A percentile compares a stretch with the other conserved stretches of the same genome.
phyloP scores from a whole-genome alignment of 345 rosid genomes.

The Rhizophora mangle region DNA sequence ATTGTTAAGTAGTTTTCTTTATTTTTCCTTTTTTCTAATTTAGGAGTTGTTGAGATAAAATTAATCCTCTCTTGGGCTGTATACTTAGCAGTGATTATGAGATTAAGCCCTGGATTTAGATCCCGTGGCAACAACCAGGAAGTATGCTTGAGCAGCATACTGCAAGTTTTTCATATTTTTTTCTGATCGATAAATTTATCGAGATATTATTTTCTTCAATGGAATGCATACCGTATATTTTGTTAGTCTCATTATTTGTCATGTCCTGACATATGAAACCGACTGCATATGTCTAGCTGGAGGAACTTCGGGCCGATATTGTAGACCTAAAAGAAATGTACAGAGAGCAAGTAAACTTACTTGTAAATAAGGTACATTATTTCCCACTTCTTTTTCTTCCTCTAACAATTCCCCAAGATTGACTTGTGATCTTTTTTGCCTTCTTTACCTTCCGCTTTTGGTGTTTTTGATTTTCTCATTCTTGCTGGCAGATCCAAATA shows the following conservation, averaged over 20 bases:
- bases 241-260: neutral
- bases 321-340: conserved; percentile 99
- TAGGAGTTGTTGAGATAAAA: neutral
- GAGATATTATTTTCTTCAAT: neutral
- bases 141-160: neutral
- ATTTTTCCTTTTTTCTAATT: neutral
- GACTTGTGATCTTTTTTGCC: neutral
- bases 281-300: conserved; percentile 57
- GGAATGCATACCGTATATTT: neutral
- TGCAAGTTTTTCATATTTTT: neutral
- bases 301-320: conserved; percentile 95
- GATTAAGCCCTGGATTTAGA: neutral
- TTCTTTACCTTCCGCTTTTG: neutral
- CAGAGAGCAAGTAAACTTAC: conserved; percentile 98
- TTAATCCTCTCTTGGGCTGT: neutral
- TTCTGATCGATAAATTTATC: neutral
- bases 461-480: neutral
- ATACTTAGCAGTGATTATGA: neutral
- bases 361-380: conserved; percentile 80
- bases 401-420: neutral
- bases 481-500: conserved; percentile 55
- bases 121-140: neutral
- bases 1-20: neutral
- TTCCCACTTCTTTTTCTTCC: neutral
- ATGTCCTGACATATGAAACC: conserved; percentile 17